A percentile compares a stretch with the other conserved stretches of the same genome.
Evolutionary conservation across 1,284 basidiomycete genomes (phyloP).

Genomic region (Apiotrichum gamsii): DNA sequence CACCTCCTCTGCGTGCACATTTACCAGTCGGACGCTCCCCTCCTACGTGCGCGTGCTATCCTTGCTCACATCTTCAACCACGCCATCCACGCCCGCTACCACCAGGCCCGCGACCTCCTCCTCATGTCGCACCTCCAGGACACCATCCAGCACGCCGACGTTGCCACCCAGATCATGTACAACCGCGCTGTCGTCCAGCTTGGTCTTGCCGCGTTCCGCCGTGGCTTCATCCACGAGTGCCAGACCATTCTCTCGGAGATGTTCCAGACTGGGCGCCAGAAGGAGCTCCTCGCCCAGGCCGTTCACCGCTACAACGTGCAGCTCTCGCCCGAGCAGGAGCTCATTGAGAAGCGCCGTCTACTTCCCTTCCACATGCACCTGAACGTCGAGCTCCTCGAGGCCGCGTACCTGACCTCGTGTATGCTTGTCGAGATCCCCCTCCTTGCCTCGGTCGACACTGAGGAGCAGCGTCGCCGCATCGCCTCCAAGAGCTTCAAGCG

Average conservation of each 20-base stretch:
- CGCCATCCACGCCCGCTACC: slow-evolving; percentile 93
- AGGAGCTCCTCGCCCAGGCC: slow-evolving; percentile 95
- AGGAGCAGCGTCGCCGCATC: slow-evolving; percentile 83
- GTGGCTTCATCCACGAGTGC: slow-evolving; percentile 88
- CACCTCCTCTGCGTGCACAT: slow-evolving; percentile 85
- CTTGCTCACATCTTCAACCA: slow-evolving; percentile 97
- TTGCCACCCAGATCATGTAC: slow-evolving; percentile 95
- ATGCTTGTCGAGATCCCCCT: slow-evolving; percentile 98
- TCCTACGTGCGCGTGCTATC: slow-evolving; percentile 86
- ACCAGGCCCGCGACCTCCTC: slow-evolving; percentile 95
- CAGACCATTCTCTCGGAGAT: slow-evolving; percentile 92
- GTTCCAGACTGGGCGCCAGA: slow-evolving; percentile 90
- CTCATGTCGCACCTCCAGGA: slow-evolving; percentile 99
- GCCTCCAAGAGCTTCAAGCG: slow-evolving; percentile 95
- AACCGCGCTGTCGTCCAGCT: slow-evolving; percentile 97
- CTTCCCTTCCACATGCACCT: slow-evolving; percentile 99
- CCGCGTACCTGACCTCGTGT: slow-evolving; percentile 93
- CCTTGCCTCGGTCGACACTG: slow-evolving; percentile 86
- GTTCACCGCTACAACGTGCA: slow-evolving; percentile 78
- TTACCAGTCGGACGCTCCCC: slow-evolving; percentile 84
- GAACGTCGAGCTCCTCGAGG: slow-evolving; percentile 95
- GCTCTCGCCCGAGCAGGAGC: slow-evolving; percentile 90
- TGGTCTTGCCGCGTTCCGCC: slow-evolving; percentile 92
- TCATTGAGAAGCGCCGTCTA: slow-evolving; percentile 89
- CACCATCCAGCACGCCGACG: slow-evolving; percentile 89